These are phyloP conservation scores for Gossypium mustelinum DNA, from an alignment of 345 rosid species.

Conservation along the genomic window DNA sequence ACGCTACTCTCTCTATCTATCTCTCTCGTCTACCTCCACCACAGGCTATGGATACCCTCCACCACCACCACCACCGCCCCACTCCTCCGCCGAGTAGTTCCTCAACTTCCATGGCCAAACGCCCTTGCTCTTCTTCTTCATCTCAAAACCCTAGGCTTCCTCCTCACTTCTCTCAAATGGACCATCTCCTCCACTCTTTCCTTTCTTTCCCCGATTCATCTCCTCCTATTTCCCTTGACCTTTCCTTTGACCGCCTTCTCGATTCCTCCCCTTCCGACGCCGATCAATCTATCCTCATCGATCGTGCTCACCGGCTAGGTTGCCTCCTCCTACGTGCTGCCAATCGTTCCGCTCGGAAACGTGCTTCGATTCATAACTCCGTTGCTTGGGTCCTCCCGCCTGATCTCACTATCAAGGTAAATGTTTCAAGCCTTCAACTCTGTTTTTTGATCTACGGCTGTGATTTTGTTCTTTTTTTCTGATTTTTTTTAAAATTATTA, in stretches of 20 bases:
- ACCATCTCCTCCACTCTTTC: conserved; percentile 43
- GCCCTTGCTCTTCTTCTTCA: conserved; percentile 43
- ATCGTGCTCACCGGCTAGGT: conserved; percentile 56
- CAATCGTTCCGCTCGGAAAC: conserved; percentile 56
- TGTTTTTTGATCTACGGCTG: background rate
- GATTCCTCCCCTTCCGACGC: conserved; percentile 44
- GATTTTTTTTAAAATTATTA: background rate
- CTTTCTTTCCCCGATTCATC: conserved; percentile 44
- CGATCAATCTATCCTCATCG: conserved; percentile 52
- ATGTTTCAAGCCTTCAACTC: background rate
- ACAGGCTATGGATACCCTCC: conserved; percentile 43
- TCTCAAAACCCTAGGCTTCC: conserved; percentile 23
- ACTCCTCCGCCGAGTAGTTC: conserved; percentile 14
- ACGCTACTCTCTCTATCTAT: too few relatives aligned
- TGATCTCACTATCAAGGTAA: conserved; percentile 75
- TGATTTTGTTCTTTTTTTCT: background rate
- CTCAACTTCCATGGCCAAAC: conserved; percentile 49
- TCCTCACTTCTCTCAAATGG: conserved; percentile 28
- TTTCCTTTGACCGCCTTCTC: conserved; percentile 60
- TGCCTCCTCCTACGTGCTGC: conserved; percentile 57
- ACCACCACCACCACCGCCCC: conserved; percentile 28
- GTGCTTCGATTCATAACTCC: conserved; percentile 63
- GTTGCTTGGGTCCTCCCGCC: conserved; percentile 63
- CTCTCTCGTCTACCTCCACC: conserved; percentile 15
- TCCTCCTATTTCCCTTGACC: conserved; percentile 39